Base-by-base conservation (phyloP, 371 early-diverging fungal genomes). In the Dichotomocladium elegans region DNA sequence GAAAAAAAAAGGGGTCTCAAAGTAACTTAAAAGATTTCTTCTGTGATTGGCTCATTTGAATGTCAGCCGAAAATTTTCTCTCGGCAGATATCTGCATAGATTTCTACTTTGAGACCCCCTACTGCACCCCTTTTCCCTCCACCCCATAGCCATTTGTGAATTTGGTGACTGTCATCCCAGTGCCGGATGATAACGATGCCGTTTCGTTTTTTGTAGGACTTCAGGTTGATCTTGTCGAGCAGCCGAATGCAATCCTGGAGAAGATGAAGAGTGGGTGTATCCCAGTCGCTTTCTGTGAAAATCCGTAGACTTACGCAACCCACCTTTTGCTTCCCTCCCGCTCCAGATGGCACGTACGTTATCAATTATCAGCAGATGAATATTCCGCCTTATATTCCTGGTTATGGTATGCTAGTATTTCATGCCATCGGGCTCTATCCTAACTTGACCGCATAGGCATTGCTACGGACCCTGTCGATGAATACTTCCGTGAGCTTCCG, bases 211-310 rank as follows among this genome's bases (percentile, higher is more conserved):
- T 82, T 73, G 84, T 89, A 47, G 89, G 87, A 8, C 79, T 89
- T 41, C 88, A 88, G 61, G 80, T 86, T 1, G 88, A 88, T 56
- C 55, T 89, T 28, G 82, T 89, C 2, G 83, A 83, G 34, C 87
- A 87, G 51, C 86, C 88, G 25, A 79, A 85, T 58, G 79, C 81
- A 10, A 86, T 87, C 50, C 54, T 88, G 40, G 71, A 75, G 22
- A 74, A 78, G 35, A 75, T 82, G 80, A 72, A 71, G 43, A 54
- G 70, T 69, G 33, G 51, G n/a, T 37, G 2, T n/a, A 4, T 9
- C 7, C n/a, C 6, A 37, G 2, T 6, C 37, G 21, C 21, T 2
- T 9, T 21, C 21, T 15, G n/a, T 15, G n/a, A 5, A 4, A 37
- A 3, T 35, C 17, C 2, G n/a, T 17, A 17, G 37, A 12, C 21